Conservation (phyloP, 2,329 filamentous ascomycete species). For the Atkinsonella texensis region DNA sequence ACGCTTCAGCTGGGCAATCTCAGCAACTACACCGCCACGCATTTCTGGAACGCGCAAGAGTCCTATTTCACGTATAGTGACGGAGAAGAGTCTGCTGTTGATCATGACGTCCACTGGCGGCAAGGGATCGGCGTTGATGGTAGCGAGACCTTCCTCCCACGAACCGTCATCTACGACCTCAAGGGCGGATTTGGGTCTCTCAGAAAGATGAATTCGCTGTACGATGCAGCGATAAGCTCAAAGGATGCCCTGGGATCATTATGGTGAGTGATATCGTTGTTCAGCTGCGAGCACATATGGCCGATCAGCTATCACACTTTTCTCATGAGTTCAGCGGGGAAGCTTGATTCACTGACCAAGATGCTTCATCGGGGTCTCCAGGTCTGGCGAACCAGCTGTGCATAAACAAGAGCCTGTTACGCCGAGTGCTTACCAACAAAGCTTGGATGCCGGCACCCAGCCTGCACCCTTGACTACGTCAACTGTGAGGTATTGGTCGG, state of each 20-base stretch:
- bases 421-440: slow-evolving; percentile 64
- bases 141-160: slow-evolving; percentile 80
- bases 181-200: slow-evolving; percentile 89
- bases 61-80: slow-evolving; percentile 88
- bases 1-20: slow-evolving; percentile 88
- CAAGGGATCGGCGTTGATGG: slow-evolving; percentile 73
- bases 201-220: slow-evolving; percentile 77
- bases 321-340: too few species aligned
- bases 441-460: slow-evolving; percentile 60
- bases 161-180: slow-evolving; percentile 86
- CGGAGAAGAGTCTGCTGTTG: slow-evolving; percentile 19
- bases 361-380: slow-evolving; percentile 16
- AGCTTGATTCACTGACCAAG: background rate
- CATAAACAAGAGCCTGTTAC: slow-evolving; percentile 57
- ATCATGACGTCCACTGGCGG: slow-evolving; percentile 69
- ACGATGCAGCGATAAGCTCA: slow-evolving; percentile 38
- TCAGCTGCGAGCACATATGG: background rate
- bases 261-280: slow-evolving; percentile 18
- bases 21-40: slow-evolving; percentile 85
- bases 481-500: slow-evolving; percentile 89
- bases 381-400: slow-evolving; percentile 55
- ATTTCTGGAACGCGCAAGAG: slow-evolving; percentile 98
- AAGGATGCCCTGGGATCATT: slow-evolving; percentile 20
- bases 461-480: slow-evolving; percentile 54
- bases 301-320: background rate